A percentile compares a stretch with the other conserved stretches of the same genome.
These are phyloP conservation scores for Xylaria nigripes DNA, from an alignment of 495 filamentous ascomycete species.

Conservation along the genomic window DNA sequence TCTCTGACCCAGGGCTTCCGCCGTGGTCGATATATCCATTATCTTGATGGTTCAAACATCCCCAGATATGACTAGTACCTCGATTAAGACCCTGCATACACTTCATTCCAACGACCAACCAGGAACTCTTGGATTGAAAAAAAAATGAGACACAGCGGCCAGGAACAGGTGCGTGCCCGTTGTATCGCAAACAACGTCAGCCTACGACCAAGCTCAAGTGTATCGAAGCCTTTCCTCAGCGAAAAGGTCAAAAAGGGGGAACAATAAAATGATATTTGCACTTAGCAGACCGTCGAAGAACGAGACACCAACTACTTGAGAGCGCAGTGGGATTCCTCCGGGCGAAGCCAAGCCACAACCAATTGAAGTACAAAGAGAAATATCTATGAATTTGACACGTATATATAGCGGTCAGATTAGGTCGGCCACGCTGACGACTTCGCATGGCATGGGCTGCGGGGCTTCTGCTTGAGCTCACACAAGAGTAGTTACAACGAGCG, in stretches of 20 bases:
- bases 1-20: constrained; percentile 54
- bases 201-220: constrained; percentile 50
- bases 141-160: too few relatives aligned
- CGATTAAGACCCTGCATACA: constrained; percentile 43
- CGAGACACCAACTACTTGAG: constrained; percentile 3
- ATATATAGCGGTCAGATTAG: constrained; percentile 58
- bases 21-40: constrained; percentile 44
- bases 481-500: constrained; percentile 45
- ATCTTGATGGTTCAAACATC: too few relatives aligned
- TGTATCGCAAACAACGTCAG: constrained; percentile 45
- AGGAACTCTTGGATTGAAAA: too few relatives aligned
- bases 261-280: background rate
- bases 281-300: background rate
- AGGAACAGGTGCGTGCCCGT: constrained; percentile 57
- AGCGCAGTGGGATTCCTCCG: constrained; percentile 12
- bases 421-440: constrained; percentile 72
- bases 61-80: too few relatives aligned
- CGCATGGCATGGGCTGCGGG: constrained; percentile 61
- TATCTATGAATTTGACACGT: constrained; percentile 58
- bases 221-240: constrained; percentile 51
- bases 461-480: constrained; percentile 51
- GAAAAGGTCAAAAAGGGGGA: background rate
- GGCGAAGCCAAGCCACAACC: constrained; percentile 29
- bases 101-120: too few relatives aligned
- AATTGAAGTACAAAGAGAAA: constrained; percentile 50